Evolutionary conservation across 1,284 basidiomycete species (phyloP), one percentile per base, ranked within the genome.

Genomic region (Microstroma glucosiphilum): DNA sequence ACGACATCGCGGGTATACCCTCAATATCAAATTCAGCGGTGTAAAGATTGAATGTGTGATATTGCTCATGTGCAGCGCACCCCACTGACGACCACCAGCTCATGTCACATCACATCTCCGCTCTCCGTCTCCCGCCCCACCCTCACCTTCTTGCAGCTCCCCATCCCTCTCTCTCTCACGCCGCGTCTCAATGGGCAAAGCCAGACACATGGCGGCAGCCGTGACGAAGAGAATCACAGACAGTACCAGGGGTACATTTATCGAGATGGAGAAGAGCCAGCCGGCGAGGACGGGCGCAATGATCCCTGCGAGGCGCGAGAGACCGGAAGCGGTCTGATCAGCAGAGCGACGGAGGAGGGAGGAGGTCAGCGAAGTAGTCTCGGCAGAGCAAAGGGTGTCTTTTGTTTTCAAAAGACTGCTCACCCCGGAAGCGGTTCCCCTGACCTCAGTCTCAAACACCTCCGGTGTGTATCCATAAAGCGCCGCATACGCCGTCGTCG

Each of bases 381-480:
- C 53, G n/a, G n/a, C n/a, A n/a, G n/a, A n/a, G n/a, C n/a, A n/a
- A n/a, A n/a, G n/a, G n/a, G n/a, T n/a, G n/a, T n/a, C n/a, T n/a
- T n/a, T n/a, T n/a, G n/a, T n/a, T n/a, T 72, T 70, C 51, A 73
- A 65, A 15, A 75, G 75, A 11, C 69, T 73, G 2, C 75, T 75
- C 1, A 68, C 63, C 3, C 74, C 76, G 48, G 70, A 71, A 1
- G 71, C 76, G 8, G 76, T 75, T 9, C 65, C 75, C 12, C 76
- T 60, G 15, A 77, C 63, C 1, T 64, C 67, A 3, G 73, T 72
- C 6, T 67, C 63, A 62, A 78, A 77, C 30, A 63, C 63, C 55
- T 75, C 71, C 7, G 76, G 76, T n/a, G 75, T 73, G 23, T 72
- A 75, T 4, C 72, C 72, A 56, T 78, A 78, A 30, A 78, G 62